Evolutionary conservation across 495 filamentous ascomycete genomes (phyloP), one percentile per base, ranked within the genome.

Genomic region (Aspergillus funiculosus): DNA sequence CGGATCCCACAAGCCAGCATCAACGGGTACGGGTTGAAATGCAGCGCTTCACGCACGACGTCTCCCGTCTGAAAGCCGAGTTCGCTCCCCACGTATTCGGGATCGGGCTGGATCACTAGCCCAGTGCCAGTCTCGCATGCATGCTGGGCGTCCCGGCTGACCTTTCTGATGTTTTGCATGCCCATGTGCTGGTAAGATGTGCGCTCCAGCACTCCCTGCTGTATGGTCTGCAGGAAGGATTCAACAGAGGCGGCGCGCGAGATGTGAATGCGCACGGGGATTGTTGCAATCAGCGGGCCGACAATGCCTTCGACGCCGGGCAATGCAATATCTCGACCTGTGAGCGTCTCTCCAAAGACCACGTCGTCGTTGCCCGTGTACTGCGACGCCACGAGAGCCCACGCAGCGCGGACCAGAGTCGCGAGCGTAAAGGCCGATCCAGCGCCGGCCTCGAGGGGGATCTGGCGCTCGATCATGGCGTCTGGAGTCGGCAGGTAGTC

Each of bases 151-250:
- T 86, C 82, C 0, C 64, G 52, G 52, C 75, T 79, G 26, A 86
- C 66, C 15, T 71, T 68, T 44, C 77, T 68, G 47, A 89, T 89
- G 40, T 83, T 73, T 58, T 85, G 80, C 58, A 89, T 68, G 5
- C 85, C 84, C 55, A 77, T 71, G 36, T 86, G 81, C 59, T 89
- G 76, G 55, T 80, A 79, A 0, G 78, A 70, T 4, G 80, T 77
- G 1, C 74, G 72, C 1, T 65, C 64, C 14, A 78, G 57, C 17
- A 74, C 67, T 10, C 71, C 61, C 27, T 76, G 64, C 35, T 84
- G 78, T 2, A 87, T 64, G 0, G 59, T 35, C 24, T 72, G 67
- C 4, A 74, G 56, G 13, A 57, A 72, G 3, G 57, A 44, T 0
- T 57, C 55, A 2, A 71, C 57, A 5, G 61, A 54, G 27, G 35